Evolutionary conservation across 768 basidiomycete species (phyloP).

Genomic region (Coprinopsis sp.): DNA sequence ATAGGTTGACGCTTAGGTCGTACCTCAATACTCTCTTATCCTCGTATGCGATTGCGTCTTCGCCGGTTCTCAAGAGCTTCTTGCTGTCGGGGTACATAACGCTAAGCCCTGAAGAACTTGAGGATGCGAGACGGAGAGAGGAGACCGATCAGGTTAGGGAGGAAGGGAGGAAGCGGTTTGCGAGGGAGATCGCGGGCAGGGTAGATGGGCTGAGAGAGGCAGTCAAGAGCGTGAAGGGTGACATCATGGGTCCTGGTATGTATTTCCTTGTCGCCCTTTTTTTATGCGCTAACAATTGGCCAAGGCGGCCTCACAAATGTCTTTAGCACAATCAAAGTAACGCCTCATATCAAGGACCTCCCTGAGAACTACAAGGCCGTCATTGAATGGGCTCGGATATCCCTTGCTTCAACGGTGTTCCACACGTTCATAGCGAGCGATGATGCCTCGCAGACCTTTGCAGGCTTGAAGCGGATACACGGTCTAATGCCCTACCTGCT

Average conservation of each 20-base stretch:
- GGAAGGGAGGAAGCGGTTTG: constrained; percentile 82
- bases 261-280: not conserved
- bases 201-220: constrained; percentile 84
- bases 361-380: constrained; percentile 86
- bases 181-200: constrained; percentile 76
- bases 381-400: constrained; percentile 94
- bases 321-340: constrained; percentile 85
- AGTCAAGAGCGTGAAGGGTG: constrained; percentile 85
- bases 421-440: constrained; percentile 93
- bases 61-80: constrained; percentile 83
- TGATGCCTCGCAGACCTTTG: constrained; percentile 83
- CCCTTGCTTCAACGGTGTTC: constrained; percentile 98
- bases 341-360: constrained; percentile 68
- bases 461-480: constrained; percentile 86
- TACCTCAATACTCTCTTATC: constrained; percentile 82
- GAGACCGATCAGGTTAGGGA: constrained; percentile 87
- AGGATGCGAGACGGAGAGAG: constrained; percentile 75
- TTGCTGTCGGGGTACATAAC: constrained; percentile 70
- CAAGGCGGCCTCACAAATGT: constrained; percentile 85
- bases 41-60: constrained; percentile 70
- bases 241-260: constrained; percentile 82
- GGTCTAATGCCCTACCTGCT: constrained; percentile 98
- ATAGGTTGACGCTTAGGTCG: constrained; percentile 86
- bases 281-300: not conserved
- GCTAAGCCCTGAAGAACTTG: constrained; percentile 65